Base-by-base conservation (phyloP, 257 asterid species). In the Verbena officinalis region DNA sequence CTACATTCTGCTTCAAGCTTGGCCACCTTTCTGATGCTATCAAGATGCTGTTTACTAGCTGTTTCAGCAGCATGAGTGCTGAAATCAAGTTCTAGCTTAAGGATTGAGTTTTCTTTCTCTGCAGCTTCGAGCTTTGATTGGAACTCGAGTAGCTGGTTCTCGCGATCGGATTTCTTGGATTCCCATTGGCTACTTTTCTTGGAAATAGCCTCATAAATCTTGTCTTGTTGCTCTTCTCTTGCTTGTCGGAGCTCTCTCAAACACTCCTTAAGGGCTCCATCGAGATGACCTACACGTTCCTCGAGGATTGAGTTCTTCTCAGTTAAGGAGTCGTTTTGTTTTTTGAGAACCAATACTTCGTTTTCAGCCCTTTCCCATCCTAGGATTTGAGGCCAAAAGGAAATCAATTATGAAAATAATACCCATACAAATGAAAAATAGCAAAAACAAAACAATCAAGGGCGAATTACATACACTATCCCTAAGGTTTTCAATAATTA, bases 351-450 rank as follows among this genome's bases (percentile, higher is more conserved):
- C 40, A 61, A 33, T 1, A 81, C 94, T 78, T 93, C 97, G 21
- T 72, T 84, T 81, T 93, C 99, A 54, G 95, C 96, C 68, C 82
- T 87, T 77, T 93, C 99, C 99, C 99, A 93, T 73, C 99, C 99
- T 93, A 63, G 49, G 31, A 74, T 49, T 55, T 44, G 17, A 75
- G 60, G 36, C 33, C 61, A 74, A 49, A 52, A 19, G 24, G 49
- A 52, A 20, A 22, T 48, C 50, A 24, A 17, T 40, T 40, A 52
- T 22, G 10, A 19, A 38, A 9, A 38, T 7, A 0, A 38, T 9
- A 7, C 44, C 12, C 2, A 52, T 22, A 6, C 38, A 52, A 22
- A 7, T 27, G 33, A 7, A 27, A 50, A 2, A 50, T 19, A 50
- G 15, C 33, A 10, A 50, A 12, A 4, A 9, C 0, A 4, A 9